Conservation (phyloP, 441 rosid genomes). For the Populus hybrid region DNA sequence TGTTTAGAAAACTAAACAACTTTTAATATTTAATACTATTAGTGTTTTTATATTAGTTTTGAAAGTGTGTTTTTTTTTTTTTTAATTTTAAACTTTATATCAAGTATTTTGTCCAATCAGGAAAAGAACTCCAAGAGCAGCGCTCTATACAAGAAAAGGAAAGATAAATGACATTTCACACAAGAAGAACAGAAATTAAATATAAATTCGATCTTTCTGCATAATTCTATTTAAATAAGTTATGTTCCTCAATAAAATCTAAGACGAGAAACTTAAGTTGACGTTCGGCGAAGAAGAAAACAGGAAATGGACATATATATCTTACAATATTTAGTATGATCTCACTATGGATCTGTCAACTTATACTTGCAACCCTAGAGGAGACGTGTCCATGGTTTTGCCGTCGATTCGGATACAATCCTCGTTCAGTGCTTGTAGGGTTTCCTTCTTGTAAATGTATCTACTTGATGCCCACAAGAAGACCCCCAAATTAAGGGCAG, state of each 20-base stretch:
- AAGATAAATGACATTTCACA: not conserved
- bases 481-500: conserved; percentile 52
- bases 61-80: too few relatives aligned
- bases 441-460: conserved; percentile 66
- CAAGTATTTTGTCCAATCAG: not conserved
- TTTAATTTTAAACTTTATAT: too few relatives aligned
- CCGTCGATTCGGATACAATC: conserved; percentile 43
- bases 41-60: too few relatives aligned
- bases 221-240: not conserved
- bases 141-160: not conserved
- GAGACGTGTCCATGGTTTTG: conserved; percentile 50
- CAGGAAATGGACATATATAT: not conserved
- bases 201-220: not conserved
- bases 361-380: conserved; percentile 49
- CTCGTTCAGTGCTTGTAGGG: conserved; percentile 19
- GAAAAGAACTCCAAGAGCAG: not conserved
- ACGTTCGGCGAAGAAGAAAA: not conserved
- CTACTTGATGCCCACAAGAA: conserved; percentile 64
- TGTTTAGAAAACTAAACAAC: too few relatives aligned
- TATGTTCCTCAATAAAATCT: not conserved
- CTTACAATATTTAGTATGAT: not conserved
- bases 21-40: too few relatives aligned
- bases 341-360: not conserved
- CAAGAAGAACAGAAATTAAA: not conserved
- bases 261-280: not conserved